phyloP scores from a whole-genome alignment of 352 stramenopile genomes.

The Pythium folliculosum region DNA sequence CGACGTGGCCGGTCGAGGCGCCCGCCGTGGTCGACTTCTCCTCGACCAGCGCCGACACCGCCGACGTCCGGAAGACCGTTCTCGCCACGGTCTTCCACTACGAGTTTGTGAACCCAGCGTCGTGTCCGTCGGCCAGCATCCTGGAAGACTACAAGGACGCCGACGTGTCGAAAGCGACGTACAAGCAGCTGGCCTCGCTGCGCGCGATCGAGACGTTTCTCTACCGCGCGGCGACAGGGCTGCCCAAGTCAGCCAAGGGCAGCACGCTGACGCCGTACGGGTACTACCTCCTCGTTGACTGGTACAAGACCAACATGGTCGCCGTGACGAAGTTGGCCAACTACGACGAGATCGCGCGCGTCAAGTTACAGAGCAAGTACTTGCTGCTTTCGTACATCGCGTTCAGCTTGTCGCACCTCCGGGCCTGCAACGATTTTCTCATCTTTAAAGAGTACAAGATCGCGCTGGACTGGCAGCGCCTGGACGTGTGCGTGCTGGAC shows the following conservation, averaged over 20 bases:
- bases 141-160: conserved; percentile 6
- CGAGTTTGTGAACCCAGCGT: conserved; percentile 6
- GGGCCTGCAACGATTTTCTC: not conserved
- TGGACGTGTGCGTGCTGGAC: conserved; percentile 11
- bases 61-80: not conserved
- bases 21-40: not conserved
- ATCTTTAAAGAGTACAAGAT: conserved; percentile 11
- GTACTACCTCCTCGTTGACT: conserved; percentile 5
- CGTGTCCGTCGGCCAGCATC: not conserved
- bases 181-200: not conserved
- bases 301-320: conserved; percentile 9
- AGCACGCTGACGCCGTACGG: conserved; percentile 8
- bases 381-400: conserved; percentile 9
- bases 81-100: conserved; percentile 7
- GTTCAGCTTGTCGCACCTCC: conserved; percentile 10
- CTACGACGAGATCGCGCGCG: conserved; percentile 14
- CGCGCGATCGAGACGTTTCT: conserved; percentile 15
- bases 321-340: not conserved
- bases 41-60: not conserved
- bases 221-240: not conserved
- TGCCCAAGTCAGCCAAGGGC: not conserved
- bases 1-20: not conserved
- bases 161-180: not conserved
- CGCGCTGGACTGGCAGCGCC: conserved; percentile 14
- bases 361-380: conserved; percentile 21